A percentile compares a stretch with the other conserved stretches of the same genome.
These are phyloP conservation scores for Mucor lusitanicus DNA, from an alignment of 371 early-diverging fungal species.

Conservation along the genomic window DNA sequence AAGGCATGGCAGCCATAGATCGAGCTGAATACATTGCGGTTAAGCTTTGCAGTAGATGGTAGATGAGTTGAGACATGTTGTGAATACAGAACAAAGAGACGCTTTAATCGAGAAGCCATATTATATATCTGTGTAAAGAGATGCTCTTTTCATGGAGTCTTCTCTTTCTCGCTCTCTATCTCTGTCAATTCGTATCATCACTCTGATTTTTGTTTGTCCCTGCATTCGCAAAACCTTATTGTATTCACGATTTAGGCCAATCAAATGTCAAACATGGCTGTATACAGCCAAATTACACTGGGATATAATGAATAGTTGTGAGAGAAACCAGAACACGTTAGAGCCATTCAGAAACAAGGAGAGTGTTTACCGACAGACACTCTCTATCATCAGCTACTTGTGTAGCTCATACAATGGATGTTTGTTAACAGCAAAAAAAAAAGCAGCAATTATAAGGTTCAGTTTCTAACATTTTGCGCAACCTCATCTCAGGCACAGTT, in stretches of 20 bases:
- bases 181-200: neutral
- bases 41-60: neutral
- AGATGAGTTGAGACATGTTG: neutral
- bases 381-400: neutral
- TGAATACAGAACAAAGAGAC: neutral
- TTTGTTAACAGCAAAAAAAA: neutral
- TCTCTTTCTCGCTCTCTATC: neutral
- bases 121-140: neutral
- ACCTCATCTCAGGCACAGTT: neutral
- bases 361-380: neutral
- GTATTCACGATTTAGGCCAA: slow-evolving; percentile 27
- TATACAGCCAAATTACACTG: neutral
- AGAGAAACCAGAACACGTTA: neutral
- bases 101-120: neutral
- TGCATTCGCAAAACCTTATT: slow-evolving; percentile 14
- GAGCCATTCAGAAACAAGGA: neutral
- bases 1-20: neutral
- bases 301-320: neutral
- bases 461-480: neutral
- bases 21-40: neutral
- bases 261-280: neutral
- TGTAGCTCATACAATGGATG: neutral
- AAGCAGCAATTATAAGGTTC: neutral
- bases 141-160: neutral
- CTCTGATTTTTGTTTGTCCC: neutral